phyloP scores from a whole-genome alignment of 441 rosid species.

The Bocquillonia castaneifolia region DNA sequence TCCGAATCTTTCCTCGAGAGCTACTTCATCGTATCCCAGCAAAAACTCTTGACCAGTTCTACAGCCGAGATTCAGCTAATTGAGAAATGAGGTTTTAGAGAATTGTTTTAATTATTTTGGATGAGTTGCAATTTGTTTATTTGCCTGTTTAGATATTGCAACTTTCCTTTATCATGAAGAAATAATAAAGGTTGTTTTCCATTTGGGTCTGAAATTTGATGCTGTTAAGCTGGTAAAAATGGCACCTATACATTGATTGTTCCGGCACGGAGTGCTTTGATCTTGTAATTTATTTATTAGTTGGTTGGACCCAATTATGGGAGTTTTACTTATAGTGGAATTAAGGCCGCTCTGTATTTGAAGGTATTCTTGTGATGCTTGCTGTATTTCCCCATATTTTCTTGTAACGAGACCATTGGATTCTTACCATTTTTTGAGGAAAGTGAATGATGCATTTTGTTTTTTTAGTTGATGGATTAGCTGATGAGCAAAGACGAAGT shows the following conservation, averaged over 20 bases:
- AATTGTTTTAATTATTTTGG: conserved; percentile 15
- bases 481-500: too few species aligned
- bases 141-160: conserved; percentile 5
- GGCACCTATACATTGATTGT: conserved; percentile 13
- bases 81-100: conserved; percentile 23
- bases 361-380: conserved; percentile 9
- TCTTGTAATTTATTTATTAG: conserved; percentile 29
- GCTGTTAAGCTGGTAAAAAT: conserved; percentile 4
- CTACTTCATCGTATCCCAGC: conserved; percentile 98
- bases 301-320: conserved; percentile 1
- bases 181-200: conserved; percentile 25
- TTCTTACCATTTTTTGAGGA: neutral
- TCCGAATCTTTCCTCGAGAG: conserved; percentile 98
- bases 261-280: conserved; percentile 10
- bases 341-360: neutral
- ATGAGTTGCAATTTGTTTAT: conserved; percentile 16
- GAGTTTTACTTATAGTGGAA: conserved; percentile 1
- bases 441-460: neutral
- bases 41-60: conserved; percentile 84
- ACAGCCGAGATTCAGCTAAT: conserved; percentile 71
- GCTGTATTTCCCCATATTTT: conserved; percentile 2
- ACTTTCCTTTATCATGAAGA: conserved; percentile 12
- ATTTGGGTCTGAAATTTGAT: conserved; percentile 3
- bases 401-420: neutral
- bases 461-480: neutral